A percentile compares a stretch with the other conserved stretches of the same genome.
Conservation (phyloP, 805 yeast species). For the Maudiozyma saulgeensis region DNA sequence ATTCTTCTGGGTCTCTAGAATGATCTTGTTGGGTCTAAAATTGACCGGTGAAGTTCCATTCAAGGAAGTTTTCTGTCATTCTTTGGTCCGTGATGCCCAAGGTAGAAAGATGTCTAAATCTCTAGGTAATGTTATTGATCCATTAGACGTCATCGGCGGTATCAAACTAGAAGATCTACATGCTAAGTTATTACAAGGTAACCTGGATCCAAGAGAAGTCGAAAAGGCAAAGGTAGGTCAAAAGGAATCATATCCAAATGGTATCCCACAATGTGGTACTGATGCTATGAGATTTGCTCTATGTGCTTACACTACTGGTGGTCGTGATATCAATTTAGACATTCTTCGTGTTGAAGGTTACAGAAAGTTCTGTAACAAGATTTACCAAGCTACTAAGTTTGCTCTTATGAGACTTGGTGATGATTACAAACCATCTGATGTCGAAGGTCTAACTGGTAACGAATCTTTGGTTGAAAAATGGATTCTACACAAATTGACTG, state of each 20-base stretch:
- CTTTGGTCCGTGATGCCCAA: conserved; percentile 97
- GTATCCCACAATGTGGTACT: conserved; percentile 99
- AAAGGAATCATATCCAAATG: conserved; percentile 81
- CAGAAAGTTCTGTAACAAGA: conserved; percentile 98
- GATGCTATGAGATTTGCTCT: conserved; percentile 97
- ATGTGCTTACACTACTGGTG: conserved; percentile 98
- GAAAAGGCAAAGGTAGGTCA: conserved; percentile 85
- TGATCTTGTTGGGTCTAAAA: conserved; percentile 86
- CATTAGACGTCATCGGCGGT: conserved; percentile 88
- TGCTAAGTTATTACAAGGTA: conserved; percentile 67
- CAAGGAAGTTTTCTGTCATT: conserved; percentile 95
- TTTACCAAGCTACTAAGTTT: conserved; percentile 96
- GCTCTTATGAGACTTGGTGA: conserved; percentile 88
- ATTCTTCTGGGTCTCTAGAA: conserved; percentile 97
- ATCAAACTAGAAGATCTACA: conserved; percentile 71
- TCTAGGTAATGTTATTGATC: conserved; percentile 93
- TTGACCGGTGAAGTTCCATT: conserved; percentile 88
- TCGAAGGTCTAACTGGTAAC: conserved; percentile 54
- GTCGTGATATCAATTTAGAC: conserved; percentile 94
- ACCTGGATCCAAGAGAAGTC: conserved; percentile 81
- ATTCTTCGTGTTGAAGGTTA: conserved; percentile 96
- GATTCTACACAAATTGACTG: conserved; percentile 81
- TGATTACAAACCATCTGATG: conserved; percentile 74
- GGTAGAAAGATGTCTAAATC: conserved; percentile 99
- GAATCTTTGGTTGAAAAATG: conserved; percentile 93